Evolutionary conservation across 306 rosid genomes (phyloP), one percentile per base, ranked within the genome.

Genomic region (Acacia acuminata): DNA sequence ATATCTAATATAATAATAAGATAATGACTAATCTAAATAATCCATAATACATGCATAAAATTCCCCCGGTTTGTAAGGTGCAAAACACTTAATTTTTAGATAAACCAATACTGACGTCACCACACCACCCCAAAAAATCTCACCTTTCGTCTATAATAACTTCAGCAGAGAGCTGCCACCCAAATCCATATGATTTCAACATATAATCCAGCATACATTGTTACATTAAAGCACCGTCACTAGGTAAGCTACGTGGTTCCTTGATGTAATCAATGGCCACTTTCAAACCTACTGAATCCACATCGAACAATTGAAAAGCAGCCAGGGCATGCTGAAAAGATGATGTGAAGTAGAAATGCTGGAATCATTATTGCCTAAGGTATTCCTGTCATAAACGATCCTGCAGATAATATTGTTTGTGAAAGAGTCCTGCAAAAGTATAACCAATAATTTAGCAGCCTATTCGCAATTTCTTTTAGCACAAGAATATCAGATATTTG

Each of bases 381-480:
- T 6, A 15, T 50, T 76, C 44, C 74, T 60, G 60, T 34, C 82
- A 76, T 66, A 38, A 75, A 75, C 76, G 83, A 67, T 75, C 81
- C 84, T 48, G 77, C 83, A 51, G 80, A 79, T 76, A 69, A 79
- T 53, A 78, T 85, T 70, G 78, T 73, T 56, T 11, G 72, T 27
- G 63, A 45, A 77, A 14, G 71, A 47, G 60, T 71, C 94, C 91
- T 89, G 88, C 91, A 87, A 84, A 88, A 82, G 78, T 79, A 80
- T 66, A 83, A 63, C 84, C 32, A 64, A 77, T 64, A 85, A 81
- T 55, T 73, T 85, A 86, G 81, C 75, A 83, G 43, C 75, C 61
- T 71, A 71, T 36, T 53, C 20, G 71, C 68, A 79, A 42, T 75
- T 64, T 43, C n/a, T 16, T 58, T 68, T 70, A 80, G 56, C 81